phyloP scores from a whole-genome alignment of 352 stramenopile genomes.

The Thalassiosira mediterranea region DNA sequence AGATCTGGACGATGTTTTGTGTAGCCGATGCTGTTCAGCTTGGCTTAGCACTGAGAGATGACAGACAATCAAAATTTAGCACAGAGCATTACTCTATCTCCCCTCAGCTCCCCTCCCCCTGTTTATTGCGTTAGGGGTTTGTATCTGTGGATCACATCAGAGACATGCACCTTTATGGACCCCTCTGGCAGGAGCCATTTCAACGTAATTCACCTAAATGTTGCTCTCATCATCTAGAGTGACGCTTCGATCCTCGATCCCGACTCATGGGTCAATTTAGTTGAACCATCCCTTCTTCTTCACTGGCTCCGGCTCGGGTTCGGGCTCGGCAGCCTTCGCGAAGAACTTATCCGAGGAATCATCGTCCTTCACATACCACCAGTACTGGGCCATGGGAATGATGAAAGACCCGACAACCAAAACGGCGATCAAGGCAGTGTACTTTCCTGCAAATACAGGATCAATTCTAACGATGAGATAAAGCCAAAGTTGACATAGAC shows the following conservation, averaged over 20 bases:
- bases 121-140: no score
- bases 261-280: conserved; percentile 21
- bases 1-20: no score
- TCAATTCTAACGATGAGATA: conserved; percentile 2
- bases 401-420: conserved; percentile 86
- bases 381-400: conserved; percentile 88
- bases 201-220: no score
- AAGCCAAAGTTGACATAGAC: conserved; percentile 11
- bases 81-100: no score
- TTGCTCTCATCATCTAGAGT: no score
- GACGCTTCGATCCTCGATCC: background rate
- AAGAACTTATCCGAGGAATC: conserved; percentile 82
- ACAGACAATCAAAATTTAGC: no score
- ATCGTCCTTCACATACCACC: conserved; percentile 89
- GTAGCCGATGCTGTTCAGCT: no score
- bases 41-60: no score
- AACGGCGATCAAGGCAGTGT: conserved; percentile 83
- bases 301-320: conserved; percentile 49
- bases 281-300: conserved; percentile 80
- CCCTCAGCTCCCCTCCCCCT: no score
- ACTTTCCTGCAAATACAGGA: conserved; percentile 79
- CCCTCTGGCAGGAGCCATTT: no score
- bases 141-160: no score
- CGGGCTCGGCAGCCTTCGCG: conserved; percentile 41
- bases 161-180: no score